A percentile compares a stretch with the other conserved stretches of the same genome.
Evolutionary conservation across 2,329 filamentous ascomycete species (phyloP).

Genomic region (Monosporascus sp.): DNA sequence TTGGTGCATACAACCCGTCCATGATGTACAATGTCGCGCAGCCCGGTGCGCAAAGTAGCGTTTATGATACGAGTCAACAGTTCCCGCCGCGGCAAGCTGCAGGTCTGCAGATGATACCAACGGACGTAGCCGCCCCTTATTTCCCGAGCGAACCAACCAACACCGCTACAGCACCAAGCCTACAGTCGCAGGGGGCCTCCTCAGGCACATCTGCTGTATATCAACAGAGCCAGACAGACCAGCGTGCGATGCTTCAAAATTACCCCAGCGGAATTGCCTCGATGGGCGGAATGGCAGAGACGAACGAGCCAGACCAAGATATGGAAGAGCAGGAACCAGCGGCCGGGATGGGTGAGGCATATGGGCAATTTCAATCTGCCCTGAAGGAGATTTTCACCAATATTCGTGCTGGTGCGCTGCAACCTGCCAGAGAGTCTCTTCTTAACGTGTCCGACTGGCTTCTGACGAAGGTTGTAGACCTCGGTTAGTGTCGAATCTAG

Average conservation of each 20-base stretch:
- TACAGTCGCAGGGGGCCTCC: slow-evolving; percentile 45
- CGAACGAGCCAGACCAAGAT: slow-evolving; percentile 37
- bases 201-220: slow-evolving; percentile 55
- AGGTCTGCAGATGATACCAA: slow-evolving; percentile 68
- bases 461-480: slow-evolving; percentile 46
- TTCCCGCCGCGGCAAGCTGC: slow-evolving; percentile 72
- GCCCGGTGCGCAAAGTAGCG: slow-evolving; percentile 52
- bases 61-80: slow-evolving; percentile 72
- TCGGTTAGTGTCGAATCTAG: slow-evolving; percentile 38
- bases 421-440: slow-evolving; percentile 46
- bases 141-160: slow-evolving; percentile 63
- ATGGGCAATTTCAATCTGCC: slow-evolving; percentile 58
- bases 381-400: slow-evolving; percentile 65
- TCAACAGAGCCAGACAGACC: slow-evolving; percentile 55
- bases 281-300: slow-evolving; percentile 41
- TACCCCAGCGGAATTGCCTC: slow-evolving; percentile 44
- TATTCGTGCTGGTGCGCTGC: slow-evolving; percentile 50
- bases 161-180: slow-evolving; percentile 49
- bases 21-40: slow-evolving; percentile 78
- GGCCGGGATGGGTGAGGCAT: slow-evolving; percentile 60
- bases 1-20: slow-evolving; percentile 55
- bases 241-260: slow-evolving; percentile 47
- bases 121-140: slow-evolving; percentile 66
- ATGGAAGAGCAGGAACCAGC: slow-evolving; percentile 54
- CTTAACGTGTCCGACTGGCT: slow-evolving; percentile 51